phyloP scores from a whole-genome alignment of 208 protist species.

The Wallacemonas sp. region DNA sequence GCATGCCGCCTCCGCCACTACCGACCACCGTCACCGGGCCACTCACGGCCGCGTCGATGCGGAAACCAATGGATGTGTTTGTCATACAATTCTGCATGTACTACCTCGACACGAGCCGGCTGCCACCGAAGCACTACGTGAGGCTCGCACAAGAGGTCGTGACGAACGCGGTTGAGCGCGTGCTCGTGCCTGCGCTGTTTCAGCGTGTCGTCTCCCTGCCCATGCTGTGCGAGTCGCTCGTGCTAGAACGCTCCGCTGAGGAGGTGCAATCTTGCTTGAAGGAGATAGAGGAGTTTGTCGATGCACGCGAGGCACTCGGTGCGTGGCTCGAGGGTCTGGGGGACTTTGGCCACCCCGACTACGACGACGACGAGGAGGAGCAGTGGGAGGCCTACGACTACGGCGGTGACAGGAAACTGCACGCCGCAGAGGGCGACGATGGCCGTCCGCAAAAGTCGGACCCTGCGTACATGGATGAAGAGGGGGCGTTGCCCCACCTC shows the following conservation, averaged over 20 bases:
- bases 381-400: constrained; percentile 19
- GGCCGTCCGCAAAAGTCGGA: not conserved
- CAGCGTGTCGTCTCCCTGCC: constrained; percentile 33
- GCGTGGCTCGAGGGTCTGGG: constrained; percentile 34
- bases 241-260: constrained; percentile 69
- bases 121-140: constrained; percentile 55
- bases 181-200: constrained; percentile 56
- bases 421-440: constrained; percentile 7
- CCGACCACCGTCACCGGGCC: not conserved
- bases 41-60: constrained; percentile 11
- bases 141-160: constrained; percentile 67
- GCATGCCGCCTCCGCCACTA: not conserved
- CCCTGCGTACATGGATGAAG: not conserved
- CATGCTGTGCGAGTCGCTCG: constrained; percentile 68
- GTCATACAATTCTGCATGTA: constrained; percentile 74
- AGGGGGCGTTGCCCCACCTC: not conserved
- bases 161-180: constrained; percentile 57
- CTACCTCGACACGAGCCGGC: constrained; percentile 49
- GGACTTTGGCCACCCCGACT: constrained; percentile 15
- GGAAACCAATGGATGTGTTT: constrained; percentile 73
- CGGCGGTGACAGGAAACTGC: constrained; percentile 9
- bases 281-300: constrained; percentile 74
- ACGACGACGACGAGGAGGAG: constrained; percentile 22
- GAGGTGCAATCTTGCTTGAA: constrained; percentile 60
- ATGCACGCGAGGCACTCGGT: constrained; percentile 44